A percentile compares a stretch with the other conserved stretches of the same genome.
Evolutionary conservation across 768 basidiomycete species (phyloP).

Genomic region (Tricholoma flavovirens): DNA sequence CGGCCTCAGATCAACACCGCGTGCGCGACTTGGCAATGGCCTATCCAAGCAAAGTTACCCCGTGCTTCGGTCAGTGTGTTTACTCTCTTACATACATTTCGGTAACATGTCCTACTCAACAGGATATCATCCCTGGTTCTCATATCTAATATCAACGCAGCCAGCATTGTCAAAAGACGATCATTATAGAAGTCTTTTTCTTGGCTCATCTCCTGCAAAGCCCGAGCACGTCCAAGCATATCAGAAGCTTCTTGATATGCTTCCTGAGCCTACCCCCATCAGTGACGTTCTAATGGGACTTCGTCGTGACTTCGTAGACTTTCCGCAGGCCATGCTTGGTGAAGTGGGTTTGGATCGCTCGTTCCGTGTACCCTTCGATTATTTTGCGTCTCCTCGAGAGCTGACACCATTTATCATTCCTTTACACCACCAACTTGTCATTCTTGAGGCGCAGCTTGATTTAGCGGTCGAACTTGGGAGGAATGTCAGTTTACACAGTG

Average conservation of each 20-base stretch:
- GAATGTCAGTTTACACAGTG: constrained; percentile 85
- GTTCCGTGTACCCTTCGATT: constrained; percentile 66
- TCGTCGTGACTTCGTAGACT: constrained; percentile 49
- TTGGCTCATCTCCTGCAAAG: constrained; percentile 24
- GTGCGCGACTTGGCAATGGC: constrained; percentile 60
- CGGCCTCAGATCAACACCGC: constrained; percentile 58
- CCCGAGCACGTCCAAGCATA: constrained; percentile 38
- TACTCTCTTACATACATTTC: constrained; percentile 7
- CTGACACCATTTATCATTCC: constrained; percentile 78
- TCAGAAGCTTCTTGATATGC: constrained; percentile 47
- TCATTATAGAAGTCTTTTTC: constrained; percentile 75
- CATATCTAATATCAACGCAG: constrained; percentile 62
- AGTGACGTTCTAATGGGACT: constrained; percentile 53
- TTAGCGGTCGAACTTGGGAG: constrained; percentile 76
- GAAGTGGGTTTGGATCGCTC: constrained; percentile 89
- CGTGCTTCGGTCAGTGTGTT: constrained; percentile 73
- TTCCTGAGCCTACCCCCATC: constrained; percentile 72
- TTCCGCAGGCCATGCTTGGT: constrained; percentile 78
- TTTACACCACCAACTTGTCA: constrained; percentile 68
- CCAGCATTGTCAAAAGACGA: constrained; percentile 46
- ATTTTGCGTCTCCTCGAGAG: constrained; percentile 40
- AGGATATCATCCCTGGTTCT: constrained; percentile 97
- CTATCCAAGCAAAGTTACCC: constrained; percentile 66
- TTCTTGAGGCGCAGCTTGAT: constrained; percentile 82
- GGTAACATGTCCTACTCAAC: constrained; percentile 1